Evolutionary conservation across 2,329 filamentous ascomycete species (phyloP).

Genomic region (Xylaria digitata): DNA sequence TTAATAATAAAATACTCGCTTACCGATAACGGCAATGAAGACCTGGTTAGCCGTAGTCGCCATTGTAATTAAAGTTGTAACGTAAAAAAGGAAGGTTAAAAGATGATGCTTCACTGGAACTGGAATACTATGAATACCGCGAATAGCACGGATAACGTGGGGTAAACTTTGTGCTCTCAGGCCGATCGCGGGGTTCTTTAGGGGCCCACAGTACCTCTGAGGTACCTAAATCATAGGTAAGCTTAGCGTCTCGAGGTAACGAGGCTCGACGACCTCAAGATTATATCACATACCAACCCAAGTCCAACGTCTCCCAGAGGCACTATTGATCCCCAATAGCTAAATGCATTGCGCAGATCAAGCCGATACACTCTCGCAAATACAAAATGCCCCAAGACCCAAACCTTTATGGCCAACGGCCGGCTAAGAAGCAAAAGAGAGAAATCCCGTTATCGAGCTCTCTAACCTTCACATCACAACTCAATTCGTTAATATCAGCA

Average conservation of each 20-base stretch:
- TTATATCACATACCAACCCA: background rate
- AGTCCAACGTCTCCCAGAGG: background rate
- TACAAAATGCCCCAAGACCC: slow-evolving; percentile 69
- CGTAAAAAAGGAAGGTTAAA: slow-evolving; percentile 49
- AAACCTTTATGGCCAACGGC: slow-evolving; percentile 80
- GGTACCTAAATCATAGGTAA: too few species aligned
- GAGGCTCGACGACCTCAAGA: background rate
- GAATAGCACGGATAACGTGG: slow-evolving; percentile 29
- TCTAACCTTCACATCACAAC: slow-evolving; percentile 87
- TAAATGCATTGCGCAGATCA: background rate
- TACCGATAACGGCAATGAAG: slow-evolving; percentile 63
- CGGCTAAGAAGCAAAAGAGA: slow-evolving; percentile 75
- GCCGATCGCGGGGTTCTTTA: slow-evolving; percentile 49
- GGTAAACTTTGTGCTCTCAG: slow-evolving; percentile 35
- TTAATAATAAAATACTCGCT: slow-evolving; percentile 19
- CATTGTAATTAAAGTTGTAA: slow-evolving; percentile 32
- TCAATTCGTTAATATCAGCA: slow-evolving; percentile 81
- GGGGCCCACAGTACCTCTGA: too few species aligned
- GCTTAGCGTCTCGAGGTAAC: background rate
- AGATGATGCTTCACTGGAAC: slow-evolving; percentile 15
- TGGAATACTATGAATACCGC: slow-evolving; percentile 23
- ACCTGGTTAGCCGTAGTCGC: slow-evolving; percentile 58
- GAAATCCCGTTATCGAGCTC: slow-evolving; percentile 77
- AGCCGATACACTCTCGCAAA: background rate
- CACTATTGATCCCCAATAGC: background rate